Evolutionary conservation across 108 stramenopile species (phyloP).

Genomic region (Thalassiosira profunda): DNA sequence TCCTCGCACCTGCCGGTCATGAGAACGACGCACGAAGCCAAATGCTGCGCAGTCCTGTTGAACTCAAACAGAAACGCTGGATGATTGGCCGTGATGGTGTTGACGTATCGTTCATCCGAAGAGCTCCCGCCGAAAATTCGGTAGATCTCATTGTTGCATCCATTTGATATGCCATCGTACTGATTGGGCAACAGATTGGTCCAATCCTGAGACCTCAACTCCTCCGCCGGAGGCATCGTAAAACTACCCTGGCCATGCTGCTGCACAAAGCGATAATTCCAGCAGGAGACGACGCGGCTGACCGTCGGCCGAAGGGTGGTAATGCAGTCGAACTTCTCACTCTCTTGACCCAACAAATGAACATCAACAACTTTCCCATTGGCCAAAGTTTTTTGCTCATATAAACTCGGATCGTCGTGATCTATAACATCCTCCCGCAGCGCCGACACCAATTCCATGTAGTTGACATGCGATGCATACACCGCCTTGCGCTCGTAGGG

Average conservation of each 20-base stretch:
- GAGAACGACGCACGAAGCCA: constrained; percentile 19
- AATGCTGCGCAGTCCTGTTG: background rate
- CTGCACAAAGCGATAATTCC: constrained; percentile 20
- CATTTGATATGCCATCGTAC: constrained; percentile 6
- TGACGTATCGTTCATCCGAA: constrained; percentile 2
- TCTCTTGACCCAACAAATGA: background rate
- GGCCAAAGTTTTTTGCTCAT: background rate
- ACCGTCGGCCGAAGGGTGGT: constrained; percentile 21
- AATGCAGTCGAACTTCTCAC: background rate
- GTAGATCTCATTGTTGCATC: constrained; percentile 31
- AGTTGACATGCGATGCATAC: constrained; percentile 19
- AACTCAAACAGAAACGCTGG: constrained; percentile 15
- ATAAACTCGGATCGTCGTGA: too few relatives aligned
- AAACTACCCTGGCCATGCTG: too few relatives aligned
- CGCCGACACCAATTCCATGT: background rate
- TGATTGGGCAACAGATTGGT: constrained; percentile 4
- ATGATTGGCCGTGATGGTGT: constrained; percentile 1
- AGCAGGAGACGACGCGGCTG: constrained; percentile 23
- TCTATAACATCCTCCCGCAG: background rate
- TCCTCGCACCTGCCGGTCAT: constrained; percentile 19
- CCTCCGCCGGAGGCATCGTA: constrained; percentile 4
- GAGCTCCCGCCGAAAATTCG: constrained; percentile 7
- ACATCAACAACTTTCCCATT: background rate
- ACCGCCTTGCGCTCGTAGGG: background rate
- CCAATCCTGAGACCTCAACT: constrained; percentile 19